Evolutionary conservation across 345 rosid genomes (phyloP).

Genomic region (Angophora floribunda): DNA sequence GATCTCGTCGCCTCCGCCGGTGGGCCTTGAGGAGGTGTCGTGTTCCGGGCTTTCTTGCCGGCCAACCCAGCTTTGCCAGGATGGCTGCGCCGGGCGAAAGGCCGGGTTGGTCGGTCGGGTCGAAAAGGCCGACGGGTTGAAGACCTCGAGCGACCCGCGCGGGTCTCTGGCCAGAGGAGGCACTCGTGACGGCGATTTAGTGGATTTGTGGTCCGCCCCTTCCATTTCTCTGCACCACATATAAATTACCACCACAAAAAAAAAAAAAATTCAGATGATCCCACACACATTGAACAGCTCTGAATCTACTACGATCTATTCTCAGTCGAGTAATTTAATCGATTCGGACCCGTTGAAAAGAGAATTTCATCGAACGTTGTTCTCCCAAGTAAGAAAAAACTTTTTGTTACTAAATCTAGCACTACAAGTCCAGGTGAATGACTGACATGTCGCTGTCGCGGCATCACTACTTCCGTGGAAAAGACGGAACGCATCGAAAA

Average conservation of each 20-base stretch:
- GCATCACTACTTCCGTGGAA: neutral
- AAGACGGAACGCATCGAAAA: neutral
- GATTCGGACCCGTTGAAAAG: neutral
- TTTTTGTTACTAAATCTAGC: neutral
- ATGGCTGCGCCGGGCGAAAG: slow-evolving; percentile 30
- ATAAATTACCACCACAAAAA: neutral
- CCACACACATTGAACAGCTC: neutral
- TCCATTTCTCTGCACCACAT: neutral
- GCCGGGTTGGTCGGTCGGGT: slow-evolving; percentile 44
- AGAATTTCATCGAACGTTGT: neutral
- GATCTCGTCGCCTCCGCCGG: slow-evolving; percentile 24
- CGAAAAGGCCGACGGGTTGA: slow-evolving; percentile 50
- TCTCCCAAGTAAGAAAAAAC: neutral
- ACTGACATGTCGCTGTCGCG: neutral
- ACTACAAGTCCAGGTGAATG: neutral
- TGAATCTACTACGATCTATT: neutral
- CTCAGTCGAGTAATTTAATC: neutral
- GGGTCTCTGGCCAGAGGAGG: slow-evolving; percentile 42
- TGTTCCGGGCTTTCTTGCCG: slow-evolving; percentile 10
- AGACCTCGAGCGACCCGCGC: slow-evolving; percentile 87
- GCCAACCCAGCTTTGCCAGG: slow-evolving; percentile 45
- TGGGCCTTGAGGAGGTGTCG: slow-evolving; percentile 17
- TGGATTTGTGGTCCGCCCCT: neutral
- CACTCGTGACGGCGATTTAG: neutral
- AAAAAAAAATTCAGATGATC: neutral